phyloP scores from a whole-genome alignment of 768 basidiomycete genomes.

The Hydnomerulius pinastri region DNA sequence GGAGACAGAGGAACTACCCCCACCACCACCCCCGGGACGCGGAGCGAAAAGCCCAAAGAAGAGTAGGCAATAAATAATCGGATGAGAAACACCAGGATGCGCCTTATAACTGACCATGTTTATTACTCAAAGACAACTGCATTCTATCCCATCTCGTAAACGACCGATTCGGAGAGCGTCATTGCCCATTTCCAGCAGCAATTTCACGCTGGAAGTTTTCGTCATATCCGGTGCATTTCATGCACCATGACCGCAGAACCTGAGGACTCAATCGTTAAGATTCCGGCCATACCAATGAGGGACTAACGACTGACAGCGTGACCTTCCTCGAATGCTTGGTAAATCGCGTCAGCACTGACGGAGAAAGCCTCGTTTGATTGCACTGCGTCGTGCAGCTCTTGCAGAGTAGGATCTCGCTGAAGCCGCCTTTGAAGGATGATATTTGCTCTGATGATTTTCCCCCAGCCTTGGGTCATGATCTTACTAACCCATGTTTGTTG shows the following conservation, averaged over 20 bases:
- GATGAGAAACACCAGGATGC: not conserved
- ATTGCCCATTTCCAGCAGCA: conserved; percentile 13
- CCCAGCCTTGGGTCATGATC: conserved; percentile 14
- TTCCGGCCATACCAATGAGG: not conserved
- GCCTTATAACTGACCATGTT: not conserved
- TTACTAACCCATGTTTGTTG: conserved; percentile 21
- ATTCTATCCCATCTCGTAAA: no score
- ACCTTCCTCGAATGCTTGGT: conserved; percentile 17
- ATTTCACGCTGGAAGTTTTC: conserved; percentile 20
- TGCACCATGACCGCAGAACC: conserved; percentile 17
- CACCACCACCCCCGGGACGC: conserved; percentile 33
- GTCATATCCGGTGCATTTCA: conserved; percentile 23
- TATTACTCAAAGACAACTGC: no score
- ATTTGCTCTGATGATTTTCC: conserved; percentile 12
- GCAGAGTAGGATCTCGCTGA: conserved; percentile 11
- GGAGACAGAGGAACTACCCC: conserved; percentile 51
- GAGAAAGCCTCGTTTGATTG: conserved; percentile 11
- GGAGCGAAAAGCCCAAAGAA: not conserved
- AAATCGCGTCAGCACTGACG: conserved; percentile 12
- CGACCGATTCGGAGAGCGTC: not conserved
- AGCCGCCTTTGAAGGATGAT: conserved; percentile 17
- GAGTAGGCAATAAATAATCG: not conserved
- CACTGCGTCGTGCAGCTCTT: conserved; percentile 4
- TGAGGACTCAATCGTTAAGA: conserved; percentile 1
- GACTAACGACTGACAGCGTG: conserved; percentile 5